These are phyloP conservation scores for Fusarium sp. DNA, from an alignment of 2,329 filamentous ascomycete species.

Conservation along the genomic window DNA sequence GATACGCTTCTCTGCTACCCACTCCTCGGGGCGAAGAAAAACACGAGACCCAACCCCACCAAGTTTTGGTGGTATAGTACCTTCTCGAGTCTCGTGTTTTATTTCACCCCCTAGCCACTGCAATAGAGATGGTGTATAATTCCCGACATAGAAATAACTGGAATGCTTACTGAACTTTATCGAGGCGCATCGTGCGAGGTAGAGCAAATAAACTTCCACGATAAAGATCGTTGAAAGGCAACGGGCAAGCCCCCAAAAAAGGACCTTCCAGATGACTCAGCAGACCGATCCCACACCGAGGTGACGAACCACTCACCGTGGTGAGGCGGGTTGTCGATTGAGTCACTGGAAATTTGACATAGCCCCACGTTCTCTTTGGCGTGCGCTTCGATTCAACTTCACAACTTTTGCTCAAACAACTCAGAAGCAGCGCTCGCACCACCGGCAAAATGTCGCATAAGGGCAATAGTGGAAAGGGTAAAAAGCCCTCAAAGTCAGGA, in stretches of 20 bases:
- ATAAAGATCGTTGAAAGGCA: not conserved
- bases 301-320: constrained; percentile 40
- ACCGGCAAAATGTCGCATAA: constrained; percentile 59
- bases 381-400: constrained; percentile 30
- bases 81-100: too few relatives aligned
- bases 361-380: constrained; percentile 30
- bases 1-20: not conserved
- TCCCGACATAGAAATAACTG: constrained; percentile 4
- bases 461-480: constrained; percentile 61
- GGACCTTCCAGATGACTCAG: constrained; percentile 24
- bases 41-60: too few relatives aligned
- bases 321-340: constrained; percentile 47
- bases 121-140: not conserved
- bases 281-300: constrained; percentile 4
- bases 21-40: not conserved
- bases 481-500: constrained; percentile 63
- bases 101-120: not conserved
- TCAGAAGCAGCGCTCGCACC: constrained; percentile 28
- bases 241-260: not conserved
- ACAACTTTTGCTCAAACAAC: constrained; percentile 20
- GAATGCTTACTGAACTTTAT: constrained; percentile 42
- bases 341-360: constrained; percentile 48
- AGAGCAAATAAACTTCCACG: constrained; percentile 10
- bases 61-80: too few relatives aligned
- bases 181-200: not conserved